Evolutionary conservation across 768 basidiomycete species (phyloP), one percentile per base, ranked within the genome.

Genomic region (Mycena galopus): DNA sequence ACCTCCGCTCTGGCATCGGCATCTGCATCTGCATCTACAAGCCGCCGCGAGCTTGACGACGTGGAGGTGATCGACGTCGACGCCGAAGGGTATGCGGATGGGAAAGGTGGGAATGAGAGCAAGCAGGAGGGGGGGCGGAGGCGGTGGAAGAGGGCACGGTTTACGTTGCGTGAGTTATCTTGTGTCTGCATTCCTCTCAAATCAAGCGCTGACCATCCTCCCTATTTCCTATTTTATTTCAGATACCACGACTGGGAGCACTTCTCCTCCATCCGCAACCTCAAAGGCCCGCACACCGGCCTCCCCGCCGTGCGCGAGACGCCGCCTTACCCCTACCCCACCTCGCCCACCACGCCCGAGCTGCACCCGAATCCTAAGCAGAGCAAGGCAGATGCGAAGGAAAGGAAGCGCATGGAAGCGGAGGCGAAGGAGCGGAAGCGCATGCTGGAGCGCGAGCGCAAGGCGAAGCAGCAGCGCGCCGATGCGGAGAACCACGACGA

Each of bases 171-270:
- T 95, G 82, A 80, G 94, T 92, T 27, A 62, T 44, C 65, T 72
- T 65, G 39, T 39, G 7, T 39, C 3, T 39, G 33, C 33, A 35
- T 6, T 35, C 33, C 33, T 35, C 6, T 35, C 33, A 12, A 35
- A 12, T n/a, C 39, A n/a, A n/a, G n/a, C n/a, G n/a, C n/a, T n/a
- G n/a, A n/a, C n/a, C n/a, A n/a, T n/a, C 39, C 39, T 39, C 39
- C 14, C 14, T 39, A 37, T 37, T 39, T 39, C 39, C 39, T 14
- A 14, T 14, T 23, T 39, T 23, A 33, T 51, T 21, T 16, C 77
- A 94, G 94, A 33, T 97, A 96, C 79, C 93, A 96, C 78, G 94
- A 96, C 80, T 96, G 94, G 94, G 96, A 97, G 78, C 96, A 97
- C 79, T 97, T 96, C 78, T 96, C 94, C 16, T 94, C 93, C n/a